phyloP scores from a whole-genome alignment of 352 stramenopile species.

The Pythium chondricola region DNA sequence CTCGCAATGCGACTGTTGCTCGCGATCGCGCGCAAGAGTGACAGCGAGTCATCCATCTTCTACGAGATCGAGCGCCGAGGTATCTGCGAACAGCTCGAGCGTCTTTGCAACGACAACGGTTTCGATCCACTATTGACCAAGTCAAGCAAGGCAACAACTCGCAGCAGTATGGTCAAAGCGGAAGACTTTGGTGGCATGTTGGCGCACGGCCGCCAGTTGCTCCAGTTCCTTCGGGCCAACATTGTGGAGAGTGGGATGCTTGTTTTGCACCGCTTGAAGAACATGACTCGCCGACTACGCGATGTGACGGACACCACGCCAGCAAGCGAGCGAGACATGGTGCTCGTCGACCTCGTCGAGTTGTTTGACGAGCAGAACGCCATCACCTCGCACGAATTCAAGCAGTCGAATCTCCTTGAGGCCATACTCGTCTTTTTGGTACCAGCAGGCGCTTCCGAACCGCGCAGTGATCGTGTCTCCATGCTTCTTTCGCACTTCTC shows the following conservation, averaged over 20 bases:
- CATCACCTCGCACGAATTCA: slow-evolving; percentile 83
- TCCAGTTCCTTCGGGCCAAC: slow-evolving; percentile 51
- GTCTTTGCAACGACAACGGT: too few relatives aligned
- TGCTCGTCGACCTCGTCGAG: slow-evolving; percentile 66
- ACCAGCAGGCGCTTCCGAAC: slow-evolving; percentile 24
- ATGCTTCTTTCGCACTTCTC: slow-evolving; percentile 30
- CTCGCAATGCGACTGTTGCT: slow-evolving; percentile 70
- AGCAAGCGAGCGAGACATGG: slow-evolving; percentile 35
- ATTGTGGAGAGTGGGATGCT: slow-evolving; percentile 75
- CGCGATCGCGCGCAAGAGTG: slow-evolving; percentile 60
- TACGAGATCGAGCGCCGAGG: slow-evolving; percentile 78
- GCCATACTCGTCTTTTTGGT: slow-evolving; percentile 53
- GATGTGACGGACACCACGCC: slow-evolving; percentile 26
- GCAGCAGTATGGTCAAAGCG: not conserved
- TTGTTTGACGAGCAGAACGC: slow-evolving; percentile 69
- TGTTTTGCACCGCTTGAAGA: slow-evolving; percentile 67
- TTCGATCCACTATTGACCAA: slow-evolving; percentile 36
- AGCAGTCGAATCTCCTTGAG: slow-evolving; percentile 67
- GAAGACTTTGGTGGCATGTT: slow-evolving; percentile 25
- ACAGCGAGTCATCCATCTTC: slow-evolving; percentile 49
- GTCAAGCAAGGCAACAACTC: not conserved
- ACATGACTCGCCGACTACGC: slow-evolving; percentile 54
- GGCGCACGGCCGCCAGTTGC: slow-evolving; percentile 34
- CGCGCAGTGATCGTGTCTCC: slow-evolving; percentile 20
- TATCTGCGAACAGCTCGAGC: slow-evolving; percentile 69